Base-by-base conservation (phyloP, 495 filamentous ascomycete species). In the Trichoderma reesei region DNA sequence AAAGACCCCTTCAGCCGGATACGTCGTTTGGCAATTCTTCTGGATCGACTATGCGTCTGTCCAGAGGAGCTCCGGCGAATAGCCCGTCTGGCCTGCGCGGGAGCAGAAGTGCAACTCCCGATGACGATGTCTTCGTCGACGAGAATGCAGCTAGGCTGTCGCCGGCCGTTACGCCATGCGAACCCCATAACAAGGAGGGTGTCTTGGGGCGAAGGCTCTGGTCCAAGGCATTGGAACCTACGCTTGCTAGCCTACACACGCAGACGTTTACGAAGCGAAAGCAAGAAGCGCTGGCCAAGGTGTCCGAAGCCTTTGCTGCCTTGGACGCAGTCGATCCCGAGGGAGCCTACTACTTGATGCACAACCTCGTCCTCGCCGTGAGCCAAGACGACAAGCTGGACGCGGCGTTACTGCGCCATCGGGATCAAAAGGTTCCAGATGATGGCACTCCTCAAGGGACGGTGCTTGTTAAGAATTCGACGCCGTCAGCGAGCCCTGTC, bases 291-390 rank as follows among this genome's bases (percentile, higher is more conserved):
- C 83, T 96, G 5, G 87, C 88, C 9, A 81, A 83, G 41, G 79
- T 97, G 14, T 90, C 88, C 0, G 87, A 92, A 68, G 92, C 93
- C 3, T 95, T 91, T 81, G 88, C 86, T 9, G 80, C 85, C 9
- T 82, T 98, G 41, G 90, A 97, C 76, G 84, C 87, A 61, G 82
- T 92, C 26, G 92, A 98, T 68, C 93, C 94, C 0, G 94, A 97
- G 74, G 92, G 92, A 34, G 85, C 92, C 36, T 95, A 91, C 68
- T 86, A 93, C 60, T 82, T 98, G 13, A 75, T 98, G 59, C 84
- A 85, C 68, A 79, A 81, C 60, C 84, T 91, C 46, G 83, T 91
- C 54, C 62, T 73, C 1, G 66, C 72, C 31, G 68, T 80, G 5
- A 70, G 73, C 5, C 76, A 79, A 20, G 79, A 82, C 61, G 66